Evolutionary conservation across 2,329 filamentous ascomycete genomes (phyloP).

Genomic region (Cladobotryum mycophilum): DNA sequence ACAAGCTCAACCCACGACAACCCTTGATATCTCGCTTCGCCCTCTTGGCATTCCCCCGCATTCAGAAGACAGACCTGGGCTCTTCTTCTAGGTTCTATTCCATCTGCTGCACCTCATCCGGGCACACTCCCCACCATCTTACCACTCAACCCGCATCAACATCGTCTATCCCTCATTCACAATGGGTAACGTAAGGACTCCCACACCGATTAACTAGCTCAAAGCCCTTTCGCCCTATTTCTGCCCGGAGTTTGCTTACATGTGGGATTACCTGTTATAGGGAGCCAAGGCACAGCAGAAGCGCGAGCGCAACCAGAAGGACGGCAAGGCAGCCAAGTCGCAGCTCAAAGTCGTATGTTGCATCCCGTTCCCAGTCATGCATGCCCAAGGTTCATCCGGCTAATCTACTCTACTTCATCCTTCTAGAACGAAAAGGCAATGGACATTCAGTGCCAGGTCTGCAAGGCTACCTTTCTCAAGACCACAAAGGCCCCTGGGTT

Average conservation of each 20-base stretch:
- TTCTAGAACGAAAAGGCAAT: slow-evolving; percentile 64
- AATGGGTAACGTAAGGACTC: slow-evolving; percentile 31
- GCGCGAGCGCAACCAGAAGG: slow-evolving; percentile 65
- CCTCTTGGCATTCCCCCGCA: too few species aligned
- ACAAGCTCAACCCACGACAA: too few species aligned
- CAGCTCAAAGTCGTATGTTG: slow-evolving; percentile 61
- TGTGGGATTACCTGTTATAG: slow-evolving; percentile 25
- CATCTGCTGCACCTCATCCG: too few species aligned
- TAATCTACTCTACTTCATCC: background rate
- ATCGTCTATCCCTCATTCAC: background rate
- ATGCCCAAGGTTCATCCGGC: background rate
- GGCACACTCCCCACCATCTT: too few species aligned
- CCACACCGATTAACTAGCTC: background rate
- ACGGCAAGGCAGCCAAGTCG: slow-evolving; percentile 53
- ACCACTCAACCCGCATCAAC: background rate
- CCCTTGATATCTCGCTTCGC: too few species aligned
- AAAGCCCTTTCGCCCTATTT: too few species aligned
- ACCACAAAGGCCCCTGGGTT: slow-evolving; percentile 68
- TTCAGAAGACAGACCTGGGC: too few species aligned
- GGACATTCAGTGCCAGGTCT: slow-evolving; percentile 69
- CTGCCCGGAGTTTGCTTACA: slow-evolving; percentile 14
- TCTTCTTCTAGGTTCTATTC: too few species aligned
- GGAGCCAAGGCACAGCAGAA: slow-evolving; percentile 64
- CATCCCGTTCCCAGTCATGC: background rate
- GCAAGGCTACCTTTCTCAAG: slow-evolving; percentile 73